These are phyloP conservation scores for Xylariaceae sp. DNA, from an alignment of 2,329 filamentous ascomycete species.

Conservation along the genomic window DNA sequence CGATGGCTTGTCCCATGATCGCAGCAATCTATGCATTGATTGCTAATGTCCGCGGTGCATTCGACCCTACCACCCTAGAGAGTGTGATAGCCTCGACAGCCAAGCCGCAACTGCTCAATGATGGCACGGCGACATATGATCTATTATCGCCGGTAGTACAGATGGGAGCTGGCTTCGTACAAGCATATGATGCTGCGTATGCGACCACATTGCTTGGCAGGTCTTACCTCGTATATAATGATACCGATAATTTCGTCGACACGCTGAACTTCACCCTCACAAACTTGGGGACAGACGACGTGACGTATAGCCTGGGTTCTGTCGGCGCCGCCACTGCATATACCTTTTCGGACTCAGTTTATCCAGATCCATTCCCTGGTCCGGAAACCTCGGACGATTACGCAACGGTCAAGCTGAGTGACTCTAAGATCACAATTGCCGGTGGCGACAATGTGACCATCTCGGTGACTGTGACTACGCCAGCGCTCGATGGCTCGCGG, in stretches of 20 bases:
- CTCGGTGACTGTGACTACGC: constrained; percentile 43
- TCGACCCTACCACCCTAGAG: constrained; percentile 47
- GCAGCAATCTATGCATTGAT: constrained; percentile 54
- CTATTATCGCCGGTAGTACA: constrained; percentile 54
- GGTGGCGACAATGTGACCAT: constrained; percentile 31
- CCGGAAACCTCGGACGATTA: constrained; percentile 36
- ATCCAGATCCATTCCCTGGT: constrained; percentile 43
- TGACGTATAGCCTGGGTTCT: constrained; percentile 51
- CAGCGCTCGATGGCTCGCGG: constrained; percentile 36
- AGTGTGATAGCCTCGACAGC: constrained; percentile 29
- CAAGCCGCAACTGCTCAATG: constrained; percentile 18
- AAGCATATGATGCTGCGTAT: constrained; percentile 56
- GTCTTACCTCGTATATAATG: constrained; percentile 60
- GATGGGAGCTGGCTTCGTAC: constrained; percentile 57
- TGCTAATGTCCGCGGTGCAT: constrained; percentile 47
- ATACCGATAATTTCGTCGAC: constrained; percentile 53
- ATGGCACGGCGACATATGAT: constrained; percentile 26
- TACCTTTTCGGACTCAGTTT: constrained; percentile 40
- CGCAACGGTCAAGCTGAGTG: constrained; percentile 41
- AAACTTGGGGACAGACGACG: constrained; percentile 46
- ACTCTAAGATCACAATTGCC: constrained; percentile 29
- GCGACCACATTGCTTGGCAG: constrained; percentile 49
- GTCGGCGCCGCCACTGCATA: constrained; percentile 51
- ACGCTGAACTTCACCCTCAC: constrained; percentile 50
- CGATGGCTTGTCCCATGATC: constrained; percentile 56